Conservation (phyloP, 345 rosid genomes). For the Rhodomyrtus tomentosa region DNA sequence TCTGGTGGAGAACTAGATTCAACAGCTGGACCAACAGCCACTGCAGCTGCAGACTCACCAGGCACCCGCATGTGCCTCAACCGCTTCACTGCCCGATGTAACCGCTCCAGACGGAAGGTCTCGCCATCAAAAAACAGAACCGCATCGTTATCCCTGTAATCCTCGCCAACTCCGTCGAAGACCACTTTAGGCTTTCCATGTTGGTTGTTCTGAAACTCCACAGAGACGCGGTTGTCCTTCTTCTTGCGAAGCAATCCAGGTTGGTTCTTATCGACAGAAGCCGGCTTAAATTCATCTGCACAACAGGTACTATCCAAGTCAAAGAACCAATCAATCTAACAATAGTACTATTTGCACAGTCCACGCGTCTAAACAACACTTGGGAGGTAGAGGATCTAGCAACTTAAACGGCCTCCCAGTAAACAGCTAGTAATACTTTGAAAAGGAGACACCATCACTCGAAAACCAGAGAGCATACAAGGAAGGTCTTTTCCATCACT, state of each 20-base stretch:
- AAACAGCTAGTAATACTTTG: not conserved
- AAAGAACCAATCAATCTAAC: not conserved
- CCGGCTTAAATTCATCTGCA: constrained; percentile 81
- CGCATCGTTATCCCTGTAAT: constrained; percentile 62
- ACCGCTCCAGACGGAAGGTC: constrained; percentile 47
- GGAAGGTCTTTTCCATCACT: not conserved
- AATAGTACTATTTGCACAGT: not conserved
- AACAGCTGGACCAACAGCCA: constrained; percentile 12
- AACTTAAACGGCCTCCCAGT: not conserved
- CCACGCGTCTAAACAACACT: not conserved
- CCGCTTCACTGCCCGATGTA: constrained; percentile 59
- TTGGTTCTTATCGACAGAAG: constrained; percentile 56
- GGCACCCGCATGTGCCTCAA: constrained; percentile 46
- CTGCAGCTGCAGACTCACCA: constrained; percentile 30
- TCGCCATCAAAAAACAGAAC: constrained; percentile 62
- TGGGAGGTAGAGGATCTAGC: not conserved
- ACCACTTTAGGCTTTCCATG: constrained; percentile 53
- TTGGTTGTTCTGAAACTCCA: constrained; percentile 75
- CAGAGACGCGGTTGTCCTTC: constrained; percentile 51
- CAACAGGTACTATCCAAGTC: not conserved
- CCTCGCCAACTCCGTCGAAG: constrained; percentile 64
- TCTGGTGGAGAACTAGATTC: constrained; percentile 26
- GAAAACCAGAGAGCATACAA: not conserved
- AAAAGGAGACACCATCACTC: not conserved
- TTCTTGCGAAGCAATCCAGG: constrained; percentile 49